phyloP scores from a whole-genome alignment of 768 basidiomycete species.

The Russula virescens region DNA sequence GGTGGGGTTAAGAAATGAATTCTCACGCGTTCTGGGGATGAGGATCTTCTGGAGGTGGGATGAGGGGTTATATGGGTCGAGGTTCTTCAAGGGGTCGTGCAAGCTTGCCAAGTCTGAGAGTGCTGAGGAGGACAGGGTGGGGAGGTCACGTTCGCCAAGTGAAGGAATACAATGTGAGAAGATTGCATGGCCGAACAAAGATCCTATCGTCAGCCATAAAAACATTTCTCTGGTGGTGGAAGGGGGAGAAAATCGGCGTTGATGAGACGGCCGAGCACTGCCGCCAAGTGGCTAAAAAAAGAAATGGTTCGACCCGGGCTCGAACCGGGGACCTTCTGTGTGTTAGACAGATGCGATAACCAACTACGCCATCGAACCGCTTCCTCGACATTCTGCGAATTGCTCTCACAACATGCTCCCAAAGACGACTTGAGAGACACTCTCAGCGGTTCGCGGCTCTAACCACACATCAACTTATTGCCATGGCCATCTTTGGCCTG shows the following conservation, averaged over 20 bases:
- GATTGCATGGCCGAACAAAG: not conserved
- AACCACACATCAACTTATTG: too few relatives aligned
- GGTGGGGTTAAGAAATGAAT: conserved; percentile 5
- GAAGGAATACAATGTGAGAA: conserved; percentile 30
- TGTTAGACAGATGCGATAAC: conserved; percentile 78
- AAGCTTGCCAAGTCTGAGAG: conserved; percentile 45
- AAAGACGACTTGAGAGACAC: too few relatives aligned
- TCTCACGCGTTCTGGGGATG: conserved; percentile 76
- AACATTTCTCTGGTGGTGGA: not conserved
- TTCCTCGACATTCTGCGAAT: fast-evolving
- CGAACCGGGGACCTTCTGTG: conserved; percentile 27
- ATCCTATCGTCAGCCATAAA: not conserved
- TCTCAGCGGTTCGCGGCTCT: too few relatives aligned
- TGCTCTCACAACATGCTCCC: not conserved
- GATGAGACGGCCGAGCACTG: too few relatives aligned
- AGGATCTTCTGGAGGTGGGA: conserved; percentile 81
- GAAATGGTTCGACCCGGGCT: conserved; percentile 23
- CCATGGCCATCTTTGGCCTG: conserved; percentile 74
- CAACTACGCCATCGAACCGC: conserved; percentile 58
- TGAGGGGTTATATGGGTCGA: conserved; percentile 57
- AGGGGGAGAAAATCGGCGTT: too few relatives aligned
- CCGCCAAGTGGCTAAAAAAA: not conserved
- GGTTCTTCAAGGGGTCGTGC: conserved; percentile 59
- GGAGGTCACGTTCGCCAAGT: conserved; percentile 36
- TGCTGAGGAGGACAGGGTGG: conserved; percentile 44